Percentiles rank a stretch among this genome's conserved stretches.
These are phyloP conservation scores for Aspergillus terreus DNA, from an alignment of 2,329 filamentous ascomycete genomes.

Conservation along the genomic window DNA sequence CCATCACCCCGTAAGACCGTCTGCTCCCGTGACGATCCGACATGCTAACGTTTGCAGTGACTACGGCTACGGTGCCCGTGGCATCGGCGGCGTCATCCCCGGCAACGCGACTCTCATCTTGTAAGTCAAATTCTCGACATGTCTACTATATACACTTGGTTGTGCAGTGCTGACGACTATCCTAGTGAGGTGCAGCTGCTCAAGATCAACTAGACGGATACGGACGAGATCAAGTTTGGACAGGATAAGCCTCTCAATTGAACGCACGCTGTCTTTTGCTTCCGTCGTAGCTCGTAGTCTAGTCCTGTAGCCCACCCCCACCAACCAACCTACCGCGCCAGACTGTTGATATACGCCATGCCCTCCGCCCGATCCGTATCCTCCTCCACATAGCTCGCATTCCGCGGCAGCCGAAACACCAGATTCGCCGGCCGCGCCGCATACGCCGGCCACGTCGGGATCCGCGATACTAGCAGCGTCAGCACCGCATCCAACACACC, in stretches of 20 bases:
- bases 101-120: slow-evolving; percentile 73
- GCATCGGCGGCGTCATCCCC: slow-evolving; percentile 76
- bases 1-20: slow-evolving; percentile 66
- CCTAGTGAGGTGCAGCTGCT: slow-evolving; percentile 66
- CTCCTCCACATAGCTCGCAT: slow-evolving; percentile 23
- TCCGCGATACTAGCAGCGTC: slow-evolving; percentile 14
- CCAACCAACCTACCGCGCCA: slow-evolving; percentile 14
- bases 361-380: slow-evolving; percentile 25
- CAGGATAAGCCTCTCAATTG: not conserved
- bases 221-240: slow-evolving; percentile 15
- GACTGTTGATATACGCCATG: slow-evolving; percentile 25
- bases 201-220: slow-evolving; percentile 53
- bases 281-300: not conserved
- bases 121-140: slow-evolving; percentile 52
- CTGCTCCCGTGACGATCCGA: not conserved
- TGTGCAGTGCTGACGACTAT: slow-evolving; percentile 2
- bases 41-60: slow-evolving; percentile 24
- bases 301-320: not conserved
- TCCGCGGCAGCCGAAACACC: slow-evolving; percentile 24
- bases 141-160: not conserved
- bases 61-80: slow-evolving; percentile 49
- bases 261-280: not conserved
- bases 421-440: slow-evolving; percentile 17
- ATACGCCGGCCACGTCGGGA: slow-evolving; percentile 24
- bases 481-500: no score